Base-by-base conservation (phyloP, 345 rosid genomes). In the Triadica sebifera region DNA sequence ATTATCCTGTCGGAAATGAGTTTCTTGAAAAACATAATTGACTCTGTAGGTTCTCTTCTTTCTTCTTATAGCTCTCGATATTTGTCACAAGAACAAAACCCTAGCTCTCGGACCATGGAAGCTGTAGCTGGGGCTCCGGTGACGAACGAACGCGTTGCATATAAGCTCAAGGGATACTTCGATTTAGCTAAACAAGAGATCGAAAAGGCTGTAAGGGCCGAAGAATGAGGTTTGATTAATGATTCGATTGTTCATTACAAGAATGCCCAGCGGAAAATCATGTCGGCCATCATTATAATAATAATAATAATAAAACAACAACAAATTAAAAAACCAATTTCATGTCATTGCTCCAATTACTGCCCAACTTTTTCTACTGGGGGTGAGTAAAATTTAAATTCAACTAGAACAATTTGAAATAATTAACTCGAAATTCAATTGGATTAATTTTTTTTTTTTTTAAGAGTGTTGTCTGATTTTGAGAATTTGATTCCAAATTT, bases 121-220 rank as follows among this genome's bases (percentile, higher is more conserved):
- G 77, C 80, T 38, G 67, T 81, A 61, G 83, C 75, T 17, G 92
- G 88, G 41, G 69, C 68, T 64, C 45, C 82, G 22, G 81, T 84
- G 51, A 8, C 89, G 10, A 94, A 92, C 77, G 98, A 94, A 84
- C 90, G 97, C 46, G 70, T 79, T 15, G 98, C 97, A 19, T 92
- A 89, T 77, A 94, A 94, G 89, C 85, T 94, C 62, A 94, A 92
- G 81, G 97, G 97, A 11, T 94, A 88, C 85, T 83, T 81, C 74
- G 97, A 94, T 81, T 88, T 94, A 63, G 97, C 95, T 47, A 94
- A 86, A 77, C 89, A 79, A 70, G 97, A 91, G 83, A 94, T 92
- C 59, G 90, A 84, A 22, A 91, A 89, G 69, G 97, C 93, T 10
- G 91, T 94, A 19, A 83, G 92, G 65, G 88, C 94, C n/a, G 98